A percentile compares a stretch with the other conserved stretches of the same genome.
phyloP scores from a whole-genome alignment of 1,139 yeast species.

The Taiozyma sp. region DNA sequence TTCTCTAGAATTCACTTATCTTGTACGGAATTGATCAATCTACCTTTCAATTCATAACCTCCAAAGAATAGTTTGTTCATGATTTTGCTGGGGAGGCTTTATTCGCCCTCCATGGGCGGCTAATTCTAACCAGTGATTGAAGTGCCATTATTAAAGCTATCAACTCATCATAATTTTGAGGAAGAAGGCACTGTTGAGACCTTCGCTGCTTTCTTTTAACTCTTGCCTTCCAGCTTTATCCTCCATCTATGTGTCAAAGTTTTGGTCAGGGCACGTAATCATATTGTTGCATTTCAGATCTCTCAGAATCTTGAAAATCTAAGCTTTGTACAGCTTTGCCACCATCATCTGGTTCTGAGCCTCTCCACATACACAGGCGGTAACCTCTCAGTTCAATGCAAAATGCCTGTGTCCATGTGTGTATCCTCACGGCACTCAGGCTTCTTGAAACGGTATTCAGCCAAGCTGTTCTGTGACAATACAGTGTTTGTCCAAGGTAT shows the following conservation, averaged over 20 bases:
- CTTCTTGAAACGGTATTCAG: slow-evolving; percentile 1
- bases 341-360: neutral
- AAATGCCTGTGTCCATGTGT: neutral
- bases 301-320: neutral
- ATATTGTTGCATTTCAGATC: neutral
- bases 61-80: too few relatives aligned
- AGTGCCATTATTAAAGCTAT: too few relatives aligned
- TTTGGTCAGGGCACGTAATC: neutral
- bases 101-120: too few relatives aligned
- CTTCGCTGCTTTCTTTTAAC: too few relatives aligned
- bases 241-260: neutral
- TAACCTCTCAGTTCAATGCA: neutral
- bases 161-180: too few relatives aligned
- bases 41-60: too few relatives aligned
- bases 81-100: too few relatives aligned
- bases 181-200: neutral
- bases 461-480: slow-evolving; percentile 10
- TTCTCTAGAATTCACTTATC: too few relatives aligned
- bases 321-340: neutral
- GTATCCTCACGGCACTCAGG: neutral
- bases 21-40: too few relatives aligned
- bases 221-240: too few relatives aligned
- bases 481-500: slow-evolving; percentile 15
- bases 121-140: too few relatives aligned
- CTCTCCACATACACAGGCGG: neutral